Percentiles rank a stretch among this genome's conserved stretches.
Evolutionary conservation across 2,329 filamentous ascomycete species (phyloP).

Genomic region (Phialophora chinensis): DNA sequence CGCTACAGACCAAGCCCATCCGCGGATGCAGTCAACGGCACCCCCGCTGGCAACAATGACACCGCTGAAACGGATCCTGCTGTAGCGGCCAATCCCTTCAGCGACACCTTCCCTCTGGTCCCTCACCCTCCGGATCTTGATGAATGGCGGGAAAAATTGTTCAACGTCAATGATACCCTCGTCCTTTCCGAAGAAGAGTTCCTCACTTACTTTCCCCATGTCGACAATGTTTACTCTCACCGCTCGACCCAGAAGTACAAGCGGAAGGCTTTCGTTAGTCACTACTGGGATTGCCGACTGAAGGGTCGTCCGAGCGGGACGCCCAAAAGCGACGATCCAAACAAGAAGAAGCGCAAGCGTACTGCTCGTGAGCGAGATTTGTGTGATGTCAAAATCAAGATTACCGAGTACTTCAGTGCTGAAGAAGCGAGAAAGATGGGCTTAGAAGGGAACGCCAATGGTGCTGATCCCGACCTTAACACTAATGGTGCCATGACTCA

Average conservation of each 20-base stretch:
- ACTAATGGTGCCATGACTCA: constrained; percentile 3
- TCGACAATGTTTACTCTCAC: constrained; percentile 85
- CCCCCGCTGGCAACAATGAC: constrained; percentile 15
- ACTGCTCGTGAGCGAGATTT: constrained; percentile 75
- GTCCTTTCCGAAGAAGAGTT: constrained; percentile 76
- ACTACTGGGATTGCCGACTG: constrained; percentile 84
- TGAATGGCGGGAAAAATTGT: constrained; percentile 73
- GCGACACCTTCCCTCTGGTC: constrained; percentile 45
- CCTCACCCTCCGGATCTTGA: constrained; percentile 70
- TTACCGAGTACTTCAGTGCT: constrained; percentile 76
- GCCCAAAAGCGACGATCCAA: constrained; percentile 74
- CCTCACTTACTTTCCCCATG: constrained; percentile 79
- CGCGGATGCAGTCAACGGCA: not conserved
- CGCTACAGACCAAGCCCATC: constrained; percentile 14
- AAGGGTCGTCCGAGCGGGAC: constrained; percentile 80
- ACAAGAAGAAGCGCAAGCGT: constrained; percentile 81
- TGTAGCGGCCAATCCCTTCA: constrained; percentile 33
- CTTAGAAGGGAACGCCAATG: constrained; percentile 38
- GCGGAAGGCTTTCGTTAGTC: constrained; percentile 79
- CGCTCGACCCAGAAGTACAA: constrained; percentile 82
- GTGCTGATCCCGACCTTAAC: constrained; percentile 41
- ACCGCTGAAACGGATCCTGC: constrained; percentile 17
- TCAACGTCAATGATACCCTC: constrained; percentile 75
- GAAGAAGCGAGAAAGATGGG: constrained; percentile 40
- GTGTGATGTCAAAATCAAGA: constrained; percentile 88